Base-by-base conservation (phyloP, 2,329 filamentous ascomycete species). In the Uncinocarpus reesii region DNA sequence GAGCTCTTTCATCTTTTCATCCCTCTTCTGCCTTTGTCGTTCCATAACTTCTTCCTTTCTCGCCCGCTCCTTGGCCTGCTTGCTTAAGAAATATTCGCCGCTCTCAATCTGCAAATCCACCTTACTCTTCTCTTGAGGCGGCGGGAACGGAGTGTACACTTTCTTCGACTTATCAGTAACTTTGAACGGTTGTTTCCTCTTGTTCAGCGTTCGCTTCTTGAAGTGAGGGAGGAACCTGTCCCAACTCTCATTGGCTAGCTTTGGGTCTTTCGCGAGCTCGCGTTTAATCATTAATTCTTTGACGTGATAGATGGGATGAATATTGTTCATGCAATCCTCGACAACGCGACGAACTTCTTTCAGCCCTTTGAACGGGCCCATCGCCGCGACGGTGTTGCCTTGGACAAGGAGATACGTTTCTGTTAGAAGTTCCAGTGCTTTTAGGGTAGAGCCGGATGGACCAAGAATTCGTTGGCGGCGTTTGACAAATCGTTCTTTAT, bases 111-210 rank as follows among this genome's bases (percentile, higher is more conserved):
- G 90, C 68, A 88, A 71, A 69, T 98, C 92, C 59, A 98, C 79
- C 79, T 96, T 98, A 79, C 89, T 95, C 85, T 95, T 95, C 76
- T 98, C 90, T 56, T 89, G 88, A 36, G 88, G 79, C 5, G 92
- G 92, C 42, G 92, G 92, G 81, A 98, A 98, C 7, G 92, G 90
- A 56, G 93, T 98, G 74, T 95, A 98, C 10, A 75, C 69, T 77
- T 95, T 96, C 78, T 90, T 94, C 63, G 74, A 69, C 77, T 98
- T 98, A 74, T 98, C 89, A 47, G 79, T 87, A 63, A 98, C 81
- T 61, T 86, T 87, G 74, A 79, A 79, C 0, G 92, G 93, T 58
- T 82, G 80, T 57, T 80, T 79, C 56, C 92, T 78, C 72, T 88
- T 89, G 71, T 80, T 88, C 56, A 96, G 76, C 48, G 83, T 90